A percentile compares a stretch with the other conserved stretches of the same genome.
phyloP scores from a whole-genome alignment of 495 filamentous ascomycete genomes.

The Neurospora sp. region DNA sequence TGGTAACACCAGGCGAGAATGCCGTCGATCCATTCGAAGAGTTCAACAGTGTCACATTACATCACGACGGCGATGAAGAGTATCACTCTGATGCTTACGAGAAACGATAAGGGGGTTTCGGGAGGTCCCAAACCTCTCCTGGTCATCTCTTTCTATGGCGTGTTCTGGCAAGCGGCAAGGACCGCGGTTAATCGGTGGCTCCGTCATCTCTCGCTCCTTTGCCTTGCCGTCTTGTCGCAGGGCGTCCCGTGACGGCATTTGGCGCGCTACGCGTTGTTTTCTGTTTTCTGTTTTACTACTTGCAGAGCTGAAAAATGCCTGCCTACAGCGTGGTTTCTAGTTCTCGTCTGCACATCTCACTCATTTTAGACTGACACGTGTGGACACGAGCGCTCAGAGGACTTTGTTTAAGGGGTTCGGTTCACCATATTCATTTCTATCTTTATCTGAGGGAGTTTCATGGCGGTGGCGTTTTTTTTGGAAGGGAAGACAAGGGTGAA shows the following conservation, averaged over 20 bases:
- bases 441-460: not conserved
- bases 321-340: not conserved
- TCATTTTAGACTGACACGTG: not conserved
- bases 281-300: not conserved
- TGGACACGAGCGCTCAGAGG: not conserved
- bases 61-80: conserved; percentile 81
- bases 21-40: conserved; percentile 90
- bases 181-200: not conserved
- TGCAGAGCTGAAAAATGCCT: not conserved
- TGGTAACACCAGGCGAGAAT: conserved; percentile 76
- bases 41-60: conserved; percentile 95
- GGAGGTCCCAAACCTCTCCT: not conserved
- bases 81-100: conserved; percentile 8
- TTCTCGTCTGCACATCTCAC: not conserved
- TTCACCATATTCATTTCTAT: not conserved
- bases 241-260: not conserved
- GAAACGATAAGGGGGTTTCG: conserved; percentile 4
- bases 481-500: not conserved
- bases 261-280: not conserved
- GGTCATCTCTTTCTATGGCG: not conserved
- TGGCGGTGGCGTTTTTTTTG: not conserved
- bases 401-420: not conserved
- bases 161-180: not conserved
- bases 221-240: not conserved
- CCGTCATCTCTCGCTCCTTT: not conserved